A percentile compares a stretch with the other conserved stretches of the same genome.
phyloP scores from a whole-genome alignment of 768 basidiomycete species.

The Leccinum fibrillosum region DNA sequence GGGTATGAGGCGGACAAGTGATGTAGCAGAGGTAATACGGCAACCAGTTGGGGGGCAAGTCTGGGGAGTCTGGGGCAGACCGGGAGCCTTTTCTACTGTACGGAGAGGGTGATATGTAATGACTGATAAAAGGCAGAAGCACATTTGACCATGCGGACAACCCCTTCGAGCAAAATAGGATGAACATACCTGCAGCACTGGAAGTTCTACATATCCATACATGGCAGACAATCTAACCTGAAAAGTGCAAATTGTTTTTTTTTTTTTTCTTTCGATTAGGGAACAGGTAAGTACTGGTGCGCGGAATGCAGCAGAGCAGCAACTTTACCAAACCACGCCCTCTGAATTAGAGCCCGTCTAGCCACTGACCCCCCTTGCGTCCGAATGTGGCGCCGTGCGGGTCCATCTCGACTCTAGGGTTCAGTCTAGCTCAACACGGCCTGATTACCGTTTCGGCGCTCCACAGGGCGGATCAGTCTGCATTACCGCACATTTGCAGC shows the following conservation, averaged over 20 bases:
- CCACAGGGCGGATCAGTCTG: constrained; percentile 9
- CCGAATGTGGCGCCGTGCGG: constrained; percentile 1
- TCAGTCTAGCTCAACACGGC: not conserved
- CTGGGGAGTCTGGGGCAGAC: not conserved
- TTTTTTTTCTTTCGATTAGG: constrained; percentile 14
- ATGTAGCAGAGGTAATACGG: not conserved
- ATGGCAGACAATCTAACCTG: constrained; percentile 29
- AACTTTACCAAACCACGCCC: constrained; percentile 27
- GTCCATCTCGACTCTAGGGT: constrained; percentile 7
- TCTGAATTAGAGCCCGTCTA: constrained; percentile 10
- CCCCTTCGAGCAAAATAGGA: constrained; percentile 20
- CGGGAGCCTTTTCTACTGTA: constrained; percentile 22
- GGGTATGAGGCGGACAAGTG: not conserved
- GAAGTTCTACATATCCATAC: constrained; percentile 20
- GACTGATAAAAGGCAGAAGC: constrained; percentile 14
- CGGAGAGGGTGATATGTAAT: constrained; percentile 9
- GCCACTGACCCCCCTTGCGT: not conserved
- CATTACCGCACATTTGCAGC: not conserved
- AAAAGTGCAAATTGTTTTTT: constrained; percentile 30
- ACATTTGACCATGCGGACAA: constrained; percentile 20
- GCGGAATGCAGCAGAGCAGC: constrained; percentile 7
- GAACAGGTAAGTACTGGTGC: constrained; percentile 16
- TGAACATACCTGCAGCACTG: constrained; percentile 8
- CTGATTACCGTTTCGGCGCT: not conserved
- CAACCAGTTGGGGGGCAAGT: not conserved